phyloP scores from a whole-genome alignment of 176 grass and related monocot species.

The Musa schizocarpa region DNA sequence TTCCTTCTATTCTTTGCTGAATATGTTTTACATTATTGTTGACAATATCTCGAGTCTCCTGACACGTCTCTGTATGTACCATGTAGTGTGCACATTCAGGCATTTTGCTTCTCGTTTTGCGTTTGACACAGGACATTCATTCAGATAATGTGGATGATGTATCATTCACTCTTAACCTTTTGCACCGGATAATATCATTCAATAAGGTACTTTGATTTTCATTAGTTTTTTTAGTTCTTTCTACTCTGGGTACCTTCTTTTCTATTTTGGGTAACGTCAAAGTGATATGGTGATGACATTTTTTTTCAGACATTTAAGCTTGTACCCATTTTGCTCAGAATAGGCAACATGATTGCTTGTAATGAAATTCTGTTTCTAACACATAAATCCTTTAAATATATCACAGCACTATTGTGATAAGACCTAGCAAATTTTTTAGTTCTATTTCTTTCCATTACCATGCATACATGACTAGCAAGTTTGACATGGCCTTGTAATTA shows the following conservation, averaged over 20 bases:
- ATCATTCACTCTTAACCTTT: constrained; percentile 48
- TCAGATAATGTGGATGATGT: constrained; percentile 52
- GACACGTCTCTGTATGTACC: constrained; percentile 18
- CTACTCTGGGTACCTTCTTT: neutral
- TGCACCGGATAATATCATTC: constrained; percentile 57
- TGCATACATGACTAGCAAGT: no score
- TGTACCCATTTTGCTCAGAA: no score
- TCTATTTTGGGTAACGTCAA: neutral
- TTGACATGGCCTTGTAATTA: no score
- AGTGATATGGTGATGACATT: no score
- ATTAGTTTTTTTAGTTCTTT: neutral
- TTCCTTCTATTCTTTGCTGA: neutral
- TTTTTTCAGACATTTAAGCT: no score
- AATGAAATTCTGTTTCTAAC: no score
- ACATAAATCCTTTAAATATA: no score
- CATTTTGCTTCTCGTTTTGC: constrained; percentile 62
- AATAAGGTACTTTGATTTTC: constrained; percentile 44
- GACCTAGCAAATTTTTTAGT: no score
- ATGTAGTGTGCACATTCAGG: constrained; percentile 80
- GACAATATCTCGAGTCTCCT: neutral
- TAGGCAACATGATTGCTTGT: no score
- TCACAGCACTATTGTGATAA: no score
- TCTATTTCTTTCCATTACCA: no score
- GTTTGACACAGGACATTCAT: constrained; percentile 57
- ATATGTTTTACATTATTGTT: neutral